Percentiles rank a stretch among this genome's conserved stretches.
Evolutionary conservation across 2,329 filamentous ascomycete species (phyloP).

Genomic region (Zopfia rhizophila): DNA sequence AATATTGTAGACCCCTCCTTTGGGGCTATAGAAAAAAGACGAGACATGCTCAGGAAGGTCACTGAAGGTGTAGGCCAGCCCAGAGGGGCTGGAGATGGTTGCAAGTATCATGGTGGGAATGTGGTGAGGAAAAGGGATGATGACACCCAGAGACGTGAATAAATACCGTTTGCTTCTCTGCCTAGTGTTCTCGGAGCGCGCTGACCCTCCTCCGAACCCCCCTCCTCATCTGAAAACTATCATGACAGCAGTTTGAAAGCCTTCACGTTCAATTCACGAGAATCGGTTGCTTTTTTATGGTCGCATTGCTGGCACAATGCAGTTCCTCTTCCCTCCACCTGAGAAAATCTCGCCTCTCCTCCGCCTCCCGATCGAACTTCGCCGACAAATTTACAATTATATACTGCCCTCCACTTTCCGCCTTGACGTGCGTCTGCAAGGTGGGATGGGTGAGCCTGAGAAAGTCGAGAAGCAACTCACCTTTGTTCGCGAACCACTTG

Average conservation of each 20-base stretch:
- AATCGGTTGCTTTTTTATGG: not conserved
- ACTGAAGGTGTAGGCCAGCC: conserved; percentile 34
- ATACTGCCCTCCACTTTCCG: conserved; percentile 55
- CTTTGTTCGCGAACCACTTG: conserved; percentile 36
- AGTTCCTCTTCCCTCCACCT: conserved; percentile 4
- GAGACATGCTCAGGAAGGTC: conserved; percentile 37
- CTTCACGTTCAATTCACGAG: no score
- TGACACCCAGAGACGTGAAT: conserved; percentile 14
- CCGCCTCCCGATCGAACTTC: conserved; percentile 56
- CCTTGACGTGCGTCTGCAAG: conserved; percentile 30
- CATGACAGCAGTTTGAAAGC: no score
- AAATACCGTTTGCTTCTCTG: conserved; percentile 8
- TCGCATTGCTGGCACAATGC: conserved; percentile 25
- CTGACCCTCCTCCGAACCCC: no score
- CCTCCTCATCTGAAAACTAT: no score
- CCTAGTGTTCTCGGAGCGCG: no score
- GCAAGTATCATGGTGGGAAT: conserved; percentile 41
- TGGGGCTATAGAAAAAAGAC: conserved; percentile 62
- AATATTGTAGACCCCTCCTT: conserved; percentile 60
- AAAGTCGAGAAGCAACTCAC: conserved; percentile 43
- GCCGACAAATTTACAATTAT: conserved; percentile 54
- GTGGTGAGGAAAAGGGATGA: conserved; percentile 37
- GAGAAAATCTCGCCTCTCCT: conserved; percentile 41
- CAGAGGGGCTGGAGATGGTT: conserved; percentile 33
- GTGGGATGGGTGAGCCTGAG: conserved; percentile 19